A percentile compares a stretch with the other conserved stretches of the same genome.
Conservation (phyloP, 345 rosid species). For the Alliaria petiolata region DNA sequence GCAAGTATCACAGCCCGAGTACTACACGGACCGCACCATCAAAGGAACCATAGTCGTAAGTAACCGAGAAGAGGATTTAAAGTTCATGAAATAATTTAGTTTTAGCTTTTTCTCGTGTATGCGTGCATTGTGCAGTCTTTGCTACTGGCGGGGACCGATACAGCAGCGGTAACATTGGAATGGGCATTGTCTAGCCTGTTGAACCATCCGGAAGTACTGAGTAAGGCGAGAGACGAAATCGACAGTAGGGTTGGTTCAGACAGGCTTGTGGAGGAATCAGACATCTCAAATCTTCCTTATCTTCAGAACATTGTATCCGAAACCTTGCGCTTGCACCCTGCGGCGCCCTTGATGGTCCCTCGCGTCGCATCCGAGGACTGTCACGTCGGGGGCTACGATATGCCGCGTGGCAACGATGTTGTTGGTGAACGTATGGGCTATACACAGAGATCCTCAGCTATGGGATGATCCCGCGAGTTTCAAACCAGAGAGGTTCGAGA, state of each 20-base stretch:
- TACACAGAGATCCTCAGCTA: conserved; percentile 18
- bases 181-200: conserved; percentile 44
- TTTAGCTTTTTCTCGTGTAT: background rate
- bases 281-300: conserved; percentile 34
- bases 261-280: conserved; percentile 31
- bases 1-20: conserved; percentile 47
- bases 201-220: conserved; percentile 31
- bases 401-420: conserved; percentile 38
- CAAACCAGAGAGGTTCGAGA: conserved; percentile 28
- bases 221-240: conserved; percentile 34
- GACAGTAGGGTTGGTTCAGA: conserved; percentile 27
- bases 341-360: conserved; percentile 35
- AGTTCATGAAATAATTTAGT: background rate
- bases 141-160: conserved; percentile 45
- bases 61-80: background rate
- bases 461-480: conserved; percentile 27
- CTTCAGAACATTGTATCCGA: conserved; percentile 40
- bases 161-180: conserved; percentile 40
- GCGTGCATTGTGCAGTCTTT: conserved; percentile 24
- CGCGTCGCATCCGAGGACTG: conserved; percentile 37
- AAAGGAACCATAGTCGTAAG: conserved; percentile 46
- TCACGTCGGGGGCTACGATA: conserved; percentile 29
- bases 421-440: conserved; percentile 13
- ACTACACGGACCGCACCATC: conserved; percentile 44
- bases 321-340: conserved; percentile 38